Base-by-base conservation (phyloP, 2,329 filamentous ascomycete genomes). In the Colletotrichum chrysophilum region DNA sequence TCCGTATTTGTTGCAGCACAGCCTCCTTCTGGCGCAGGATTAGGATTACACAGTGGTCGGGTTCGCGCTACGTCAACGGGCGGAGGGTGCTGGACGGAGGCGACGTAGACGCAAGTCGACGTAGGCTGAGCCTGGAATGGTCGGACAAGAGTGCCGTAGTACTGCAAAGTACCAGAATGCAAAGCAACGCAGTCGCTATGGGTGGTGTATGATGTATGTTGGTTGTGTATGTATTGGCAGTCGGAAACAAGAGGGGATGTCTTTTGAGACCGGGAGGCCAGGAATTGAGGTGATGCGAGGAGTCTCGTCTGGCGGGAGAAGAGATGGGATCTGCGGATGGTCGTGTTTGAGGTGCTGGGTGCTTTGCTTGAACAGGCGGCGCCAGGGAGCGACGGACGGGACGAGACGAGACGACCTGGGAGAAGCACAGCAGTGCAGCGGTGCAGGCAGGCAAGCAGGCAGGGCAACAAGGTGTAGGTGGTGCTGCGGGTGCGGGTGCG, bases 1-100 rank as follows among this genome's bases (percentile, higher is more conserved):
- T 74, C 70, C 74, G 78, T 78, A 74, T 78, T 77, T 70, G 78
- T 76, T 76, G 74, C 74, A 77, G 80, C 80, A 80, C 80, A 81
- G 78, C 79, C 79, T 79, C 79, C 76, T 80, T 79, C 79, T 75
- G 76, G 76, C 77, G 77, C 78, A 78, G 75, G 71, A 58, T 70
- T 77, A 75, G 76, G 71, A 77, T 77, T 77, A 72, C 75, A 75
- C 66, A 65, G 62, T 68, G 52, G 55, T 66, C 66, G 75, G 48
- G n/a, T 64, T 66, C 65, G 72, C 55, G 72, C 67, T 75, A 76
- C 75, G 72, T 76, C 70, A 76, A 75, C 66, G 66, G 71, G 71
- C 56, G 34, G 73, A 73, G 58, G 36, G 38, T 66, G 69, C 56
- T 62, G 60, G 61, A 34, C 58, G 30, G 30, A 28, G 30, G 28